Base-by-base conservation (phyloP, 2,329 filamentous ascomycete species). In the Davidsoniella virescens region DNA sequence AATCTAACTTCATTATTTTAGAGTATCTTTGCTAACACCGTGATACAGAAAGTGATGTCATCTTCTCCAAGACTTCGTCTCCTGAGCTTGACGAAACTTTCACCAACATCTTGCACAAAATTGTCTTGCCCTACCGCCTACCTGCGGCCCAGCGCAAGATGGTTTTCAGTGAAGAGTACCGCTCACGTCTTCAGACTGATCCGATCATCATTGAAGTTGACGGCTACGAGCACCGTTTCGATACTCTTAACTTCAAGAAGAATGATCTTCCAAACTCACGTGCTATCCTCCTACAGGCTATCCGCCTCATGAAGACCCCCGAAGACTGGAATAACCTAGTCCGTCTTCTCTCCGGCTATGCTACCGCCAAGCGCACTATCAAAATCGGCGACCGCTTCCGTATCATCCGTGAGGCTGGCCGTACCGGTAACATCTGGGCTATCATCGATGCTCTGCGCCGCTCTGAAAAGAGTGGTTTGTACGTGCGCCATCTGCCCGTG, bases 71-170 rank as follows among this genome's bases (percentile, higher is more conserved):
- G 48, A 71, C 74, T 4, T 73, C 72, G 12, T 71, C 72, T 41
- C 55, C 66, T 18, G 65, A 75, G 50, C 70, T 84, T 53, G 71
- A 80, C 60, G 52, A 61, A 10, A 58, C 70, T 29, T 71, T 84
- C 54, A 60, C 63, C 39, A 62, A 58, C 18, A 70, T 82, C 59
- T 75, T 78, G 55, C 63, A 70, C 43, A 72, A 73, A 56, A 70
- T 80, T 61, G 73, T 83, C 60, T 63, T 83, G 40, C 78, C 78
- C n/a, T 63, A 69, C 29, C 73, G 78, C 59, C 72, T 84, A 25
- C 67, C 70, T 18, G 52, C 60, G 25, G 62, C 64, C 47, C 72
- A 82, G 63, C 71, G 68, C 57, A 66, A 71, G 56, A 67, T 73
- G 53, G 63, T 83, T 56, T 72, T 69, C 63, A 64, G 67, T 52